Base-by-base conservation (phyloP, 169 alveolate species). In the Amoebophrya sp. region DNA sequence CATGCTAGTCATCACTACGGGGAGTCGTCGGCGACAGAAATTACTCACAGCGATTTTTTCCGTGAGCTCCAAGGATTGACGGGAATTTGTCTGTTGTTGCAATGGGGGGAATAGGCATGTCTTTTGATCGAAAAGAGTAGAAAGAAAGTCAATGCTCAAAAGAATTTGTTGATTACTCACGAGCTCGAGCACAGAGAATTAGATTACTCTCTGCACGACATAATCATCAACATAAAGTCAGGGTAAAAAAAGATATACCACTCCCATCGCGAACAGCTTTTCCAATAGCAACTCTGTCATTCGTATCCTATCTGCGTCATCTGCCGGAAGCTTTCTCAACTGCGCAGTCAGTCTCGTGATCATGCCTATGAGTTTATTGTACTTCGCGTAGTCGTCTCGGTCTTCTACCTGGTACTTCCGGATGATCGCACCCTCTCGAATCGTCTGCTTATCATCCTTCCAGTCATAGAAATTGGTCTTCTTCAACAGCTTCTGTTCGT, bases 401-500 rank as follows among this genome's bases (percentile, higher is more conserved):
- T 98, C 97, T 95, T 98, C 98, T n/a, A 99, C 95, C 95, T 97
- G 97, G 95, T 98, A 99, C 94, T 97, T 96, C 89, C 98, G 95
- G 92, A 98, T 92, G n/a, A 99, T 96, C 92, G 96, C 95, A 34
- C 98, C 96, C 94, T 98, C 99, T 65, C 99, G 95, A 90, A 94
- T 94, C 92, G 97, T 96, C 90, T 95, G 96, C 40, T 96, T 97
- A 39, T 90, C 83, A 18, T 89, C 40, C 94, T 98, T 99, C 99
- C 99, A 99, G 93, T 97, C 98, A 93, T 96, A 97, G 53, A 98
- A 97, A 95, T 99, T 98, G 40, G 97, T 98, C 95, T 98, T 98
- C 95, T 98, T 98, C 89, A 98, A 95, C 53, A 99, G 95, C 94
- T 98, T 99, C 94, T 98, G 98, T 97, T 99, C 99, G 91, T 99